Base-by-base conservation (phyloP, 1,284 basidiomycete species). In the Sutorius eximius region DNA sequence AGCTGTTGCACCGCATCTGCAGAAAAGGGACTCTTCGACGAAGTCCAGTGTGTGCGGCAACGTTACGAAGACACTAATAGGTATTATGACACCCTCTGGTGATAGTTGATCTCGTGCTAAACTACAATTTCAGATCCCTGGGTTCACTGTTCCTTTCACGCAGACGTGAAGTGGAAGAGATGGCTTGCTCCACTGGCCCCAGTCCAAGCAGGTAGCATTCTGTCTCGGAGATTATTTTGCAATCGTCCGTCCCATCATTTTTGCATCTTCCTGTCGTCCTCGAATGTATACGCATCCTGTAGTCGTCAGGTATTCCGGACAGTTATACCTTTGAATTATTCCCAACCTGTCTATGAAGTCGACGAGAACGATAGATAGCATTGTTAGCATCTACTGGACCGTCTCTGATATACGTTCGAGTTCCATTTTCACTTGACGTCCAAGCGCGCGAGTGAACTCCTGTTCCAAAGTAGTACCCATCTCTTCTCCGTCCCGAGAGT, bases 391-490 rank as follows among this genome's bases (percentile, higher is more conserved):
- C 48, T 59, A 64, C 46, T 58, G 55, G 13, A 56, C 48, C 3
- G 36, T 36, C 24, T 59, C 50, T 2, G 74, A 75, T 22, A 72
- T 54, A 37, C 41, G 54, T 8, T 61, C 67, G 55, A 66, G 77
- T 59, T 60, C 62, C 27, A 74, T 33, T 36, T 57, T 59, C 36
- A 76, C 61, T 34, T 75, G 68, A 40, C 69, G 66, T 41, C 64
- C 62, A 18, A 82, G 61, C 15, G 69, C 66, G 30, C 65, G 65
- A 51, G 71, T 71, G 11, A 94, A 77, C 65, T 92, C 89, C 42
- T 78, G 73, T 51, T 91, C 86, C 41, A 97, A 73, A 52, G 96
- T 72, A 7, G 76, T 73, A 11, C 82, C 81, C 57, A 96, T 72
- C 13, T 82, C 79, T 36, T 76, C 75, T 16, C 82, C 82, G 54